Evolutionary conservation across 176 grass and related monocot genomes (phyloP).

Genomic region (Olyra latifolia): DNA sequence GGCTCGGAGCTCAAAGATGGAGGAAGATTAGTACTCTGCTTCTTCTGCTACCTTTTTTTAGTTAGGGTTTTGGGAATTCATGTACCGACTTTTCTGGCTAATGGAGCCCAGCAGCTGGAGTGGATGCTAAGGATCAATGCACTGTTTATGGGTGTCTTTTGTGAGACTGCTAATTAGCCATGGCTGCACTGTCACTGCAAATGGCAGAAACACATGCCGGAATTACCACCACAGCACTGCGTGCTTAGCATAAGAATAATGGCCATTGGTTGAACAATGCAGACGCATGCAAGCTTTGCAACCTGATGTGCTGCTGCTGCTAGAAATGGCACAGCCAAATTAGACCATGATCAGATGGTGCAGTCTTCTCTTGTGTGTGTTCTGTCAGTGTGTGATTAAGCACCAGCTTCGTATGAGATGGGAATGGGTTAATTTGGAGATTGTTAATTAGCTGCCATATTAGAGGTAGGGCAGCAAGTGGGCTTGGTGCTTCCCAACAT

Average conservation of each 20-base stretch:
- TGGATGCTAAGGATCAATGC: constrained; percentile 38
- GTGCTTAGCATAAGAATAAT: neutral
- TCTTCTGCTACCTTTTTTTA: neutral
- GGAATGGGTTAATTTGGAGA: neutral
- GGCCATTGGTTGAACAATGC: neutral
- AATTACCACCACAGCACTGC: neutral
- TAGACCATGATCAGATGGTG: neutral
- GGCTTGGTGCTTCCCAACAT: constrained; percentile 45
- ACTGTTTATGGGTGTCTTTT: neutral
- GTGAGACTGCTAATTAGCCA: neutral
- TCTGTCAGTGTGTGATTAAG: neutral
- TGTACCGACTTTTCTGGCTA: neutral
- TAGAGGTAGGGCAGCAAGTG: constrained; percentile 30
- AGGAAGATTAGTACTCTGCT: neutral
- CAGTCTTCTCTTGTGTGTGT: too few relatives aligned
- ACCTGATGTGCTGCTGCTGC: neutral
- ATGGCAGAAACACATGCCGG: neutral
- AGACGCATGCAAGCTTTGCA: neutral
- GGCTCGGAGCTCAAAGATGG: constrained; percentile 56
- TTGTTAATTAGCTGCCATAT: constrained; percentile 6
- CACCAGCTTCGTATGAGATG: neutral
- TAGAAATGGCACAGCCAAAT: neutral
- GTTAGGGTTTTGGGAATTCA: constrained; percentile 5
- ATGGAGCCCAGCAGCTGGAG: constrained; percentile 29
- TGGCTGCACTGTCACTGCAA: neutral